A percentile compares a stretch with the other conserved stretches of the same genome.
phyloP scores from a whole-genome alignment of 441 rosid species.

The Adansonia rubrostipa region DNA sequence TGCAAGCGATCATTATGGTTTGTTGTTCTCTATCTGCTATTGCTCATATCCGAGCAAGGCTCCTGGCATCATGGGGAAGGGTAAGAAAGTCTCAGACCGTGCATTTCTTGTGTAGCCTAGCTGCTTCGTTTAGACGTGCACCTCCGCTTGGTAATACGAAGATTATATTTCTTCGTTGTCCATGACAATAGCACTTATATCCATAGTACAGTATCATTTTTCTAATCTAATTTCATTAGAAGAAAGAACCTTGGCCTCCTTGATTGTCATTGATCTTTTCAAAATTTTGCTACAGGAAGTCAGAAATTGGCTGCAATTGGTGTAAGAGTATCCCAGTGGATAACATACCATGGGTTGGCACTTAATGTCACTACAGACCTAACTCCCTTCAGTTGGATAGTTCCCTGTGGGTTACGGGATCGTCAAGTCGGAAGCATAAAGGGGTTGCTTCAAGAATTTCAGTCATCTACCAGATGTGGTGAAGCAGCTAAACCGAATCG shows the following conservation, averaged over 20 bases:
- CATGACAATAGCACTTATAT: background rate
- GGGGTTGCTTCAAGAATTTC: slow-evolving; percentile 41
- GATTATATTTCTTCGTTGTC: background rate
- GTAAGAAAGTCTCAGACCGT: background rate
- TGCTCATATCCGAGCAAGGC: background rate
- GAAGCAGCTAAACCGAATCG: background rate
- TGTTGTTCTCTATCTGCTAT: background rate
- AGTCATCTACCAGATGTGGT: background rate
- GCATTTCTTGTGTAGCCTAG: background rate
- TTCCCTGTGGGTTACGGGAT: slow-evolving; percentile 80
- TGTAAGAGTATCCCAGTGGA: slow-evolving; percentile 76
- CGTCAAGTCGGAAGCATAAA: slow-evolving; percentile 73
- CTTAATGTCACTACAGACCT: slow-evolving; percentile 82
- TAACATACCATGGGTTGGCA: slow-evolving; percentile 81
- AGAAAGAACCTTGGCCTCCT: background rate
- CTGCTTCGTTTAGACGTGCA: background rate
- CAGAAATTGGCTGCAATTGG: slow-evolving; percentile 85
- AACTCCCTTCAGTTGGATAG: slow-evolving; percentile 71
- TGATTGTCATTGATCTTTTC: slow-evolving; percentile 14
- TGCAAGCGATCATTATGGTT: background rate
- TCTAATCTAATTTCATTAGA: slow-evolving; percentile 17
- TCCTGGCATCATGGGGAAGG: background rate
- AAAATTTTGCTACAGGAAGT: slow-evolving; percentile 54
- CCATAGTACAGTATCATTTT: background rate
- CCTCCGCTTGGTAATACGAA: background rate